A percentile compares a stretch with the other conserved stretches of the same genome.
These are phyloP conservation scores for Phytophthora pinifolia DNA, from an alignment of 352 stramenopile genomes.

Conservation along the genomic window DNA sequence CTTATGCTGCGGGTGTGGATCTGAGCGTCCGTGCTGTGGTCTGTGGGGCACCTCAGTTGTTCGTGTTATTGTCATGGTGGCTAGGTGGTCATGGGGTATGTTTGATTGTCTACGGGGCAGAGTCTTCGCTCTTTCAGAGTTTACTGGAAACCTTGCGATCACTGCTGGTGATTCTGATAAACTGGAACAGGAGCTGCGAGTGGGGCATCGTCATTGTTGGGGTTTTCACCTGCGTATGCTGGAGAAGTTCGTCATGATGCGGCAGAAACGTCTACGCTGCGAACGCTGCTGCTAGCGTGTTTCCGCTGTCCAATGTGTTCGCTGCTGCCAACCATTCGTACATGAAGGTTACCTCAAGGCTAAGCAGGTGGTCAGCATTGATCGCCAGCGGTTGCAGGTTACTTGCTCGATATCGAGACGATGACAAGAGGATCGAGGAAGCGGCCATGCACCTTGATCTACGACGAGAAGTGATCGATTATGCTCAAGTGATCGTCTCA, in stretches of 20 bases:
- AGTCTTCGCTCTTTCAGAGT: conserved; percentile 38
- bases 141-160: conserved; percentile 34
- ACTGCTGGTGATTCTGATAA: conserved; percentile 41
- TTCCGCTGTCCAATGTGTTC: conserved; percentile 46
- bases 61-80: conserved; percentile 38
- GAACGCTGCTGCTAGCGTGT: conserved; percentile 36
- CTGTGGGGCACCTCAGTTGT: conserved; percentile 29
- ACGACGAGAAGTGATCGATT: conserved; percentile 1
- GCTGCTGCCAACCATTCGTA: conserved; percentile 47
- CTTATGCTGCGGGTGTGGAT: conserved; percentile 50
- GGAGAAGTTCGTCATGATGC: conserved; percentile 24
- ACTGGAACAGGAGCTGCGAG: conserved; percentile 16
- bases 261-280: conserved; percentile 26
- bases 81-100: conserved; percentile 46
- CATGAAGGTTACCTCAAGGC: conserved; percentile 41
- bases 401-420: neutral
- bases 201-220: conserved; percentile 9
- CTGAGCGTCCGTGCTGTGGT: conserved; percentile 41
- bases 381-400: conserved; percentile 3
- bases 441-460: conserved; percentile 21
- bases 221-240: conserved; percentile 7
- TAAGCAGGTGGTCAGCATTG: conserved; percentile 28
- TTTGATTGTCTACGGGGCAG: conserved; percentile 37
- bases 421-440: conserved; percentile 11
- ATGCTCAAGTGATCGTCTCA: neutral